Conservation (phyloP, 2,329 filamentous ascomycete genomes). For the Elsinoe ampelina region DNA sequence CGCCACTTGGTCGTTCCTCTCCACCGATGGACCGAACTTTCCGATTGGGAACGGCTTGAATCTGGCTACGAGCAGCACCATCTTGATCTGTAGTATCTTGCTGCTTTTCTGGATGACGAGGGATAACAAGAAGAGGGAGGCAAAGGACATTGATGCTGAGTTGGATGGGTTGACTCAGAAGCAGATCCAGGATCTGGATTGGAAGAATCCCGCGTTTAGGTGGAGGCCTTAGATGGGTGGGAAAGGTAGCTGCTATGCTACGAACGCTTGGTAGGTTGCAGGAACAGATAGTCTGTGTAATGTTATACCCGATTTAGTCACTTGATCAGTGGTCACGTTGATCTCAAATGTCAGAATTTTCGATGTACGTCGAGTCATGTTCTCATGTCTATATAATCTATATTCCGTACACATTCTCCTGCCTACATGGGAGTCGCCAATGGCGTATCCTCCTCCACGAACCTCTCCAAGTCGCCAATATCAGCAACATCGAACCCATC, state of each 20-base stretch:
- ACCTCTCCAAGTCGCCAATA: slow-evolving; percentile 23
- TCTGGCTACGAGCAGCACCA: slow-evolving; percentile 50
- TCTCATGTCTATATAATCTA: background rate
- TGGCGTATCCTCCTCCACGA: slow-evolving; percentile 20
- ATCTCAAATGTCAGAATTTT: background rate
- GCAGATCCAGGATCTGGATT: slow-evolving; percentile 53
- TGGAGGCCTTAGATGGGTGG: slow-evolving; percentile 40
- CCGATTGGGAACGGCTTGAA: slow-evolving; percentile 65
- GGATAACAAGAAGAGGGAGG: slow-evolving; percentile 52
- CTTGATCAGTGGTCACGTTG: background rate
- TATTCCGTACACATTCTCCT: background rate
- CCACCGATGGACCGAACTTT: slow-evolving; percentile 55
- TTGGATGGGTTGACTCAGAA: slow-evolving; percentile 44
- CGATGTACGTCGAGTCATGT: background rate
- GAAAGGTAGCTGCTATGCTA: too few species aligned
- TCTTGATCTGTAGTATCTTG: slow-evolving; percentile 42
- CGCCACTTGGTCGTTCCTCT: slow-evolving; percentile 56
- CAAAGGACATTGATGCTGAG: slow-evolving; percentile 46
- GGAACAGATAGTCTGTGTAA: too few species aligned
- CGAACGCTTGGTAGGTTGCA: too few species aligned
- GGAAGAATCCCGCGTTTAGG: slow-evolving; percentile 56
- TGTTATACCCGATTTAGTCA: too few species aligned
- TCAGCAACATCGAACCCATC: slow-evolving; percentile 52
- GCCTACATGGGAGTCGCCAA: background rate
- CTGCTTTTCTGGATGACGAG: slow-evolving; percentile 52